Percentiles rank a stretch among this genome's conserved stretches.
Evolutionary conservation across 2,329 filamentous ascomycete species (phyloP).

Genomic region (Metarhizium album): DNA sequence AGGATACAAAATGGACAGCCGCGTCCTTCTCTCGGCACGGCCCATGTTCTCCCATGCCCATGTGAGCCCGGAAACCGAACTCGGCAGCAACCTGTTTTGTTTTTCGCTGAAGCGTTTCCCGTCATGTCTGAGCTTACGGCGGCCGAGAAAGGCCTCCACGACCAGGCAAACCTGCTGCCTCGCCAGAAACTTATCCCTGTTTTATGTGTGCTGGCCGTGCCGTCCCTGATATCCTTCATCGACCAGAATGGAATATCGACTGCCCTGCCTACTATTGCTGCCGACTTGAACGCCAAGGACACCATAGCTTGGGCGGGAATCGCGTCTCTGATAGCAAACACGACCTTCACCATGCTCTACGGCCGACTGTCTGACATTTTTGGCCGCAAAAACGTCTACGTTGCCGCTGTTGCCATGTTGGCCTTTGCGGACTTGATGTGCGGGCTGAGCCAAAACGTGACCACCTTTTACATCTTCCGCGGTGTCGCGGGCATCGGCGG

Average conservation of each 20-base stretch:
- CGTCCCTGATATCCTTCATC: conserved; percentile 43
- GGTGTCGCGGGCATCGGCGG: conserved; percentile 50
- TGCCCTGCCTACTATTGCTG: conserved; percentile 39
- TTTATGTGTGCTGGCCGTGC: conserved; percentile 39
- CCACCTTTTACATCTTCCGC: conserved; percentile 51
- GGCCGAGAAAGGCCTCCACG: conserved; percentile 18
- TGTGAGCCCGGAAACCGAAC: no score
- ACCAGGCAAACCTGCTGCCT: conserved; percentile 48
- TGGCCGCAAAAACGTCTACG: conserved; percentile 46
- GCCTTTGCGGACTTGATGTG: conserved; percentile 48
- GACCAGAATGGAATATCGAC: conserved; percentile 46
- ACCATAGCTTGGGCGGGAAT: conserved; percentile 47
- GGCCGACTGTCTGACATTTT: conserved; percentile 51
- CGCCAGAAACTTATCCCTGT: conserved; percentile 37
- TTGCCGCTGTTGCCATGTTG: conserved; percentile 41
- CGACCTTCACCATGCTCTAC: conserved; percentile 54
- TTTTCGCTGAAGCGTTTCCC: no score
- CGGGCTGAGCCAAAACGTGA: conserved; percentile 41
- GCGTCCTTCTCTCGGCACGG: no score
- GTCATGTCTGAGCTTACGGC: no score
- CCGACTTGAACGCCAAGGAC: conserved; percentile 32
- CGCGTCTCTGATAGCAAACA: conserved; percentile 43
- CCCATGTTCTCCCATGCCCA: no score
- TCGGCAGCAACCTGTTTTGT: no score
- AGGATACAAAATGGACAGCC: no score